Conservation (phyloP, 2,329 filamentous ascomycete genomes). For the Achaetomium macrosporum region DNA sequence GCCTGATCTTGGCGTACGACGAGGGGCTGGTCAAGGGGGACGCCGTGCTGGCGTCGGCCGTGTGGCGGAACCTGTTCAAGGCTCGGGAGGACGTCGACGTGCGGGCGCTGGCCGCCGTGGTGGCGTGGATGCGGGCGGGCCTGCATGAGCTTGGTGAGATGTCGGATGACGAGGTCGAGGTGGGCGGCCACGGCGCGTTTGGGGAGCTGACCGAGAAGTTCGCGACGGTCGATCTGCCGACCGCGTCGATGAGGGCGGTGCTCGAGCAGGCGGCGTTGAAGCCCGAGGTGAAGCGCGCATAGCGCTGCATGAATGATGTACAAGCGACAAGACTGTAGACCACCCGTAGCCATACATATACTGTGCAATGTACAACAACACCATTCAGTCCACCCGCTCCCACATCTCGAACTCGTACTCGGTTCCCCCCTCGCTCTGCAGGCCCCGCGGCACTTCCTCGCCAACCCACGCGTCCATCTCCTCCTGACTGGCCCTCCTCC, state of each 20-base stretch:
- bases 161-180: constrained; percentile 38
- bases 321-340: not conserved
- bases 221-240: constrained; percentile 35
- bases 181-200: constrained; percentile 35
- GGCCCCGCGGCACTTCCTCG: constrained; percentile 52
- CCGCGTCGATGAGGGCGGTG: constrained; percentile 26
- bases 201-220: constrained; percentile 38
- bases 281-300: not conserved
- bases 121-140: constrained; percentile 50
- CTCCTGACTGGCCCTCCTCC: constrained; percentile 47
- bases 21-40: constrained; percentile 74
- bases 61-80: constrained; percentile 94
- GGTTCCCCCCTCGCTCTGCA: constrained; percentile 58
- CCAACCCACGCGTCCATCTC: constrained; percentile 60
- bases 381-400: constrained; percentile 44
- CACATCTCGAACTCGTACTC: constrained; percentile 70
- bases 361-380: not conserved
- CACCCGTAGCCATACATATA: not conserved
- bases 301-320: not conserved
- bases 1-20: constrained; percentile 76
- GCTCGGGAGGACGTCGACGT: constrained; percentile 49
- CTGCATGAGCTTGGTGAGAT: constrained; percentile 45
- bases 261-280: constrained; percentile 18
- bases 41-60: constrained; percentile 68
- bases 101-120: constrained; percentile 46